These are phyloP conservation scores for Xylaria sp. DNA, from an alignment of 2,329 filamentous ascomycete genomes.

Conservation along the genomic window DNA sequence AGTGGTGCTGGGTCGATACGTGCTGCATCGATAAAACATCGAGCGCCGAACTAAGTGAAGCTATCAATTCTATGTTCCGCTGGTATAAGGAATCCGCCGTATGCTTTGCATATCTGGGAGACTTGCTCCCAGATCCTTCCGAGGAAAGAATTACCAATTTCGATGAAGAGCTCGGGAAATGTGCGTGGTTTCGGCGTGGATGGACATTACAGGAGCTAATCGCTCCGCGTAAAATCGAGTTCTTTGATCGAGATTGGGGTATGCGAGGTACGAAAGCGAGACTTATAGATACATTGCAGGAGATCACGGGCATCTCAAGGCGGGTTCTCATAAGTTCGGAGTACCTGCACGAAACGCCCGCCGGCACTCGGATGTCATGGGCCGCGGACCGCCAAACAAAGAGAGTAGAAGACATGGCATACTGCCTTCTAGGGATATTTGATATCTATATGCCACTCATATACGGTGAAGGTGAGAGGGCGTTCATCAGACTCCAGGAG, in stretches of 20 bases:
- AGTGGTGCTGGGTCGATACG: constrained; percentile 28
- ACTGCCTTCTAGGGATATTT: constrained; percentile 31
- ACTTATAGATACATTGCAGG: constrained; percentile 13
- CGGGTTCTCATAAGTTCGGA: constrained; percentile 15
- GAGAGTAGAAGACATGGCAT: constrained; percentile 31
- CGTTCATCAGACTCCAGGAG: constrained; percentile 27
- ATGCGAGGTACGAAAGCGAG: constrained; percentile 18
- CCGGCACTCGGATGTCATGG: constrained; percentile 27
- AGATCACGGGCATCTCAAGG: constrained; percentile 23
- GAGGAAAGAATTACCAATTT: not conserved
- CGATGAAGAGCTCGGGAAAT: not conserved
- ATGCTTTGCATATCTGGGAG: constrained; percentile 25
- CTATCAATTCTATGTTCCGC: constrained; percentile 35
- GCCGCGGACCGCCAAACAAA: constrained; percentile 25
- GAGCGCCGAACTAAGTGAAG: constrained; percentile 32
- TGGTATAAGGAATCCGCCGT: constrained; percentile 31
- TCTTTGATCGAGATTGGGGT: constrained; percentile 26
- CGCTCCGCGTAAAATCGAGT: constrained; percentile 20
- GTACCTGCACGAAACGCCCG: constrained; percentile 1
- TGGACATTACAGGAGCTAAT: constrained; percentile 37
- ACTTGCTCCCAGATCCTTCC: constrained; percentile 1
- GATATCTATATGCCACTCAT: constrained; percentile 33
- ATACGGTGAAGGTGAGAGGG: constrained; percentile 21
- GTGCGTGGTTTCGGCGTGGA: constrained; percentile 30
- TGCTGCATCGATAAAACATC: constrained; percentile 35